Evolutionary conservation across 1,139 yeast species (phyloP), one percentile per base, ranked within the genome.

Genomic region (Neolecta irregularis): DNA sequence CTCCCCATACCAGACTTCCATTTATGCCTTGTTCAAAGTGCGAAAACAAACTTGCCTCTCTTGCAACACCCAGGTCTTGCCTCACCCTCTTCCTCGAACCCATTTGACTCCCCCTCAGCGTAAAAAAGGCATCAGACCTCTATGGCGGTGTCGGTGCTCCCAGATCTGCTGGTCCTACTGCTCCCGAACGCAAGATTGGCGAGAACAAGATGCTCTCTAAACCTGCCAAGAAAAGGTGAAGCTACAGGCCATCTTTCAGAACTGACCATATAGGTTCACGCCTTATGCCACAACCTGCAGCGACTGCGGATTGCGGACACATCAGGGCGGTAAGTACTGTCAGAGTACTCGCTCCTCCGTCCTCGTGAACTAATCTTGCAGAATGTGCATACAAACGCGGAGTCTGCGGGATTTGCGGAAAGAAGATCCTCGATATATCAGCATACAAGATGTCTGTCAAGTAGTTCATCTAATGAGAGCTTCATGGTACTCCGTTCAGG

Each of bases 51-150:
- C 15, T 15, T 2, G 22, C 19, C 12, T 28, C 15, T 7, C 13
- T 28, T n/a, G 31, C 31, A 28, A 28, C 31, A 2, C 31, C 31
- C 11, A 28, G 31, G 31, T 28, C 22, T 28, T 13, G 20, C 18
- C 18, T n/a, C 20, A 28, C 20, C n/a, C 8, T 6, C 7, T 12
- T 20, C 7, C 9, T 8, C 18, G 6, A 25, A 4, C 4, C 8
- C 4, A 5, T 8, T 8, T 25, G 3, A 3, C 5, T 6, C 6
- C 26, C 15, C 4, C 12, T 24, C 4, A 28, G 31, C 11, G 11
- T 28, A 12, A 28, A 28, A 16, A 28, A 28, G 9, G 6, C 7
- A n/a, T 28, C 31, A 16, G 31, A 28, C 7, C 20, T 28, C 20
- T 28, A 28, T 8, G 12, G 8, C 16, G 31, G 31, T 7, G 22